Evolutionary conservation across 331 rosid genomes (phyloP).

Genomic region (Acacia concinna): DNA sequence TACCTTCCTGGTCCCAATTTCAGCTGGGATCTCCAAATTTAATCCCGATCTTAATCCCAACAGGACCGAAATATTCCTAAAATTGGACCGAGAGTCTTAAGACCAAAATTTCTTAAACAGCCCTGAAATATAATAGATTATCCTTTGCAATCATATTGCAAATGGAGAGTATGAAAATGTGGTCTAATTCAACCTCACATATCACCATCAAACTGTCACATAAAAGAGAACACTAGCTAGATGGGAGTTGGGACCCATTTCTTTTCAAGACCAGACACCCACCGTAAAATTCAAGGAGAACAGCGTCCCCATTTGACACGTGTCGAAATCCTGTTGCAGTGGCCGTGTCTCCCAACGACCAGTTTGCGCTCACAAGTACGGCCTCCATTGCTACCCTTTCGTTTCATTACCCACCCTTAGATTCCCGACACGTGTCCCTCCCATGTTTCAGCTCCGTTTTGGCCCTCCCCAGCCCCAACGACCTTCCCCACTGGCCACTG

Average conservation of each 20-base stretch:
- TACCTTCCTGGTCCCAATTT: too few species aligned
- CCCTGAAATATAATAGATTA: too few species aligned
- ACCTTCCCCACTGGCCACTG: background rate
- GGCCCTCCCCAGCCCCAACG: background rate
- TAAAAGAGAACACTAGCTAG: background rate
- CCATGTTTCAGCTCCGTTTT: background rate
- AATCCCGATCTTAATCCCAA: too few species aligned
- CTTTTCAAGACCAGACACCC: background rate
- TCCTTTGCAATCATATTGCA: background rate
- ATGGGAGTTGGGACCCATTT: background rate
- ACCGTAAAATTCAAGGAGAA: background rate
- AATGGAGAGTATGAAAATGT: background rate
- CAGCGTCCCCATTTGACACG: background rate
- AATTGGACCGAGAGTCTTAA: too few species aligned
- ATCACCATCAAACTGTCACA: background rate
- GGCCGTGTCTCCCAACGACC: constrained; percentile 12
- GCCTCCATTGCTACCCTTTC: background rate
- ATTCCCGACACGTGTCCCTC: background rate
- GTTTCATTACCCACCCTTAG: background rate
- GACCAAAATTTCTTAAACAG: too few species aligned
- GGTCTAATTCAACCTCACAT: background rate
- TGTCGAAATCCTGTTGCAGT: background rate
- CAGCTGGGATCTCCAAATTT: too few species aligned
- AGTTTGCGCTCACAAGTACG: background rate
- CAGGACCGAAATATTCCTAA: too few species aligned